Conservation (phyloP, 768 basidiomycete genomes). For the Agaricus sinodeliciosus region DNA sequence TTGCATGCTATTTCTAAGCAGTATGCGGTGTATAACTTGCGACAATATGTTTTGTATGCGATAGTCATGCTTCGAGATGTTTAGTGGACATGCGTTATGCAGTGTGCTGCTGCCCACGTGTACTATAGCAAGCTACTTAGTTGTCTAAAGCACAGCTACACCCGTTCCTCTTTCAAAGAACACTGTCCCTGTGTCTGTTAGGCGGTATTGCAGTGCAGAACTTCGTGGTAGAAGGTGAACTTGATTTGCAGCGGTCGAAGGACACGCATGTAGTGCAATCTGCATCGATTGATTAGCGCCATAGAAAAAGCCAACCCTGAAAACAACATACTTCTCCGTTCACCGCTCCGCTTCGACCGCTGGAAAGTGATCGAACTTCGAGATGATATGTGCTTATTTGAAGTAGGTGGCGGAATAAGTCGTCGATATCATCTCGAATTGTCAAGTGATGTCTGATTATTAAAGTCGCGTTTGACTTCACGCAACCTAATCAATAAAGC, state of each 20-base stretch:
- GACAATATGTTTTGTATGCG: conserved; percentile 1
- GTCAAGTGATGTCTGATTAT: conserved; percentile 61
- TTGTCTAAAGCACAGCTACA: conserved; percentile 47
- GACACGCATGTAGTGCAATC: conserved; percentile 60
- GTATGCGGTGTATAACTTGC: conserved; percentile 1
- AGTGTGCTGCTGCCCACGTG: conserved; percentile 2
- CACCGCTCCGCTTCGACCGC: conserved; percentile 71
- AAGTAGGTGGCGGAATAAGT: conserved; percentile 49
- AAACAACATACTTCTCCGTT: conserved; percentile 58
- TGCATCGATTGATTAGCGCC: conserved; percentile 16
- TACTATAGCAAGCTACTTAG: not conserved
- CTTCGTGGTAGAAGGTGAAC: conserved; percentile 43
- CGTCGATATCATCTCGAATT: conserved; percentile 49
- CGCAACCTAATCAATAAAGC: not conserved
- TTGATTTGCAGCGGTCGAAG: conserved; percentile 22
- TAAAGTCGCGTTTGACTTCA: conserved; percentile 46
- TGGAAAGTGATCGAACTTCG: conserved; percentile 64
- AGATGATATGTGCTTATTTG: conserved; percentile 65
- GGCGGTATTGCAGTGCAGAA: conserved; percentile 60
- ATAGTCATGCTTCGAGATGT: conserved; percentile 3
- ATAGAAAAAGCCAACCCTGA: not conserved
- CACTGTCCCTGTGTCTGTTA: conserved; percentile 56
- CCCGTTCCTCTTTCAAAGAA: conserved; percentile 75
- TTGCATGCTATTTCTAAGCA: not conserved
- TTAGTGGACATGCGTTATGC: conserved; percentile 4